Conservation (phyloP, 2,329 filamentous ascomycete genomes). For the Tetracladium maxilliforme region DNA sequence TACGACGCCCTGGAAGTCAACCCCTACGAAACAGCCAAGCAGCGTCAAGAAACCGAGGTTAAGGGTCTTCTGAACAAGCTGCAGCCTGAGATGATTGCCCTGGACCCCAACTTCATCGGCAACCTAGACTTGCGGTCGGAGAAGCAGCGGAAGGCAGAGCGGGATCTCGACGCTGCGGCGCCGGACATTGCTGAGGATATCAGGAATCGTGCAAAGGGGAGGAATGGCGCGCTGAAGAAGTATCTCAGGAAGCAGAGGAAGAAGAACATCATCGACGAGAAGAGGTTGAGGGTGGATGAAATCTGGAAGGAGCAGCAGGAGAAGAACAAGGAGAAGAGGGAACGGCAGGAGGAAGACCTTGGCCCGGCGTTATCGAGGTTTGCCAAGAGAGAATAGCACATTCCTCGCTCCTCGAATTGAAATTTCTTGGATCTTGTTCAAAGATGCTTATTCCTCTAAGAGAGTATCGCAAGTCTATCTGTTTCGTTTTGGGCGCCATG, state of each 20-base stretch:
- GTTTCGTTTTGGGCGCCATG: no score
- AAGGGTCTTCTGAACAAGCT: slow-evolving; percentile 85
- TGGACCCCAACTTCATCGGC: slow-evolving; percentile 86
- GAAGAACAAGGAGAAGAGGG: slow-evolving; percentile 50
- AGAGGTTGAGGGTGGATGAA: slow-evolving; percentile 74
- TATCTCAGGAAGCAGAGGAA: slow-evolving; percentile 84
- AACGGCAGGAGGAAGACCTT: slow-evolving; percentile 56
- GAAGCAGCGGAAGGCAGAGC: slow-evolving; percentile 61
- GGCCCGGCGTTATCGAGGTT: slow-evolving; percentile 82
- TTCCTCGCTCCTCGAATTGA: no score
- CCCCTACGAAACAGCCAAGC: slow-evolving; percentile 86
- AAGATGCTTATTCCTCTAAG: no score
- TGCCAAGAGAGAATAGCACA: no score
- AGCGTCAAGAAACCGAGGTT: slow-evolving; percentile 86
- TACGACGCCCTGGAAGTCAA: slow-evolving; percentile 89
- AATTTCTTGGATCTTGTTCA: no score
- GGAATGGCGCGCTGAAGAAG: slow-evolving; percentile 78
- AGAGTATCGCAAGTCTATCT: no score
- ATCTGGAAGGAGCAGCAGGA: slow-evolving; percentile 56
- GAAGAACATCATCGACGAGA: slow-evolving; percentile 93
- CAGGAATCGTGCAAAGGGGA: slow-evolving; percentile 68
- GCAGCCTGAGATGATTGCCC: slow-evolving; percentile 89
- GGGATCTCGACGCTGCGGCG: slow-evolving; percentile 60
- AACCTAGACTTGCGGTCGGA: slow-evolving; percentile 72
- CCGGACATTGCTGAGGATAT: slow-evolving; percentile 43